A percentile compares a stretch with the other conserved stretches of the same genome.
Conservation (phyloP, 148 eudicot species). For the Rhododendron molle region DNA sequence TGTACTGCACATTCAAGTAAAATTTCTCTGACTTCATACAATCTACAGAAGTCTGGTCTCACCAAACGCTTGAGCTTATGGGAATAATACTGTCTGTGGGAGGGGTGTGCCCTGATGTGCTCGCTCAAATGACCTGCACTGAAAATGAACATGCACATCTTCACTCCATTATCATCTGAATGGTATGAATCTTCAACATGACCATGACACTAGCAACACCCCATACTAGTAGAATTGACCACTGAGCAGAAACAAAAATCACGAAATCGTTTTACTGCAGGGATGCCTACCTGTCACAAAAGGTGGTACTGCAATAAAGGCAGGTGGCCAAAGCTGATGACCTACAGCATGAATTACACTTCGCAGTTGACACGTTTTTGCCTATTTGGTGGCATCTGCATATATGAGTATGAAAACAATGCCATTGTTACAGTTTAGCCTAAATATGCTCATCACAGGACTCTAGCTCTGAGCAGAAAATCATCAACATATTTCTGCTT, state of each 20-base stretch:
- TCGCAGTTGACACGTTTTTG: slow-evolving; percentile 41
- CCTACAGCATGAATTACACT: slow-evolving; percentile 61
- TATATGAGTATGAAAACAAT: slow-evolving; percentile 12
- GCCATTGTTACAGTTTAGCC: not conserved
- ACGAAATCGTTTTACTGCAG: not conserved
- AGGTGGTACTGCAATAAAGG: slow-evolving; percentile 58
- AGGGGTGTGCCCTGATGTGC: slow-evolving; percentile 52
- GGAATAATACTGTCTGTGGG: slow-evolving; percentile 68
- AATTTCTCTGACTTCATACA: not conserved
- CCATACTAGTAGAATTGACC: not conserved
- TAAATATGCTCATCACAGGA: not conserved
- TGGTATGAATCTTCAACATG: not conserved
- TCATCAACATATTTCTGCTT: not conserved
- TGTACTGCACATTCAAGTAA: not conserved
- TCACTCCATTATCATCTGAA: not conserved
- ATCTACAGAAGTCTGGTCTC: slow-evolving; percentile 19
- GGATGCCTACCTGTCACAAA: slow-evolving; percentile 71
- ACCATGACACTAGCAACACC: not conserved
- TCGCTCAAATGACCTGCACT: slow-evolving; percentile 80
- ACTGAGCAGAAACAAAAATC: not conserved
- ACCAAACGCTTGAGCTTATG: slow-evolving; percentile 83
- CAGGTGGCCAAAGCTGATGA: slow-evolving; percentile 67
- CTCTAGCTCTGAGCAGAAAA: slow-evolving; percentile 2
- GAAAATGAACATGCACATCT: slow-evolving; percentile 19
- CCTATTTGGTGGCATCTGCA: slow-evolving; percentile 73